Conservation (phyloP, 1,139 yeast genomes). For the Sugiyamaella novakii region DNA sequence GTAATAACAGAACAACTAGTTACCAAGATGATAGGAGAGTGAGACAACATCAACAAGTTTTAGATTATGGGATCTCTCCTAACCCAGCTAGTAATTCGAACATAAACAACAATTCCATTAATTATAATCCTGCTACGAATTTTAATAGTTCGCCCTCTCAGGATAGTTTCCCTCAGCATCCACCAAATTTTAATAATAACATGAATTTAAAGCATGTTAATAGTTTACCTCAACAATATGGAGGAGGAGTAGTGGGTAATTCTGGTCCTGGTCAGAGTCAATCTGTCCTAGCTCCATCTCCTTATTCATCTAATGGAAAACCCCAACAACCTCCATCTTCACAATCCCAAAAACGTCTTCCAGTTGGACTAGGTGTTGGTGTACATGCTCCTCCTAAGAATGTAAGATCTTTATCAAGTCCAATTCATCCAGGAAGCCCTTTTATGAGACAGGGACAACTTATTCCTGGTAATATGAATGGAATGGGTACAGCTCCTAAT, state of each 20-base stretch:
- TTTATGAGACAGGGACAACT: constrained; percentile 11
- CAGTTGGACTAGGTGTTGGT: constrained; percentile 20
- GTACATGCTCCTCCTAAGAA: constrained; percentile 20
- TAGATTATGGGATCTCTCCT: constrained; percentile 13
- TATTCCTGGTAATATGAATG: not conserved
- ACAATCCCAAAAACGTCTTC: constrained; percentile 17
- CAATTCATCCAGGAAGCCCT: constrained; percentile 19
- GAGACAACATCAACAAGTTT: constrained; percentile 7
- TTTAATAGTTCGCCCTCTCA: constrained; percentile 1
- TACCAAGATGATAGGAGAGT: constrained; percentile 7
- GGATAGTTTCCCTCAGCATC: not conserved
- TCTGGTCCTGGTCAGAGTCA: constrained; percentile 1
- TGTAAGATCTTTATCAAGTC: constrained; percentile 20
- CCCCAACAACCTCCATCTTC: constrained; percentile 21
- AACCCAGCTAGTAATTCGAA: constrained; percentile 1
- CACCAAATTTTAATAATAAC: not conserved
- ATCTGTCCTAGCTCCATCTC: constrained; percentile 7
- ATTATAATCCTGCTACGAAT: constrained; percentile 1
- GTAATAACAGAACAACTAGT: not conserved
- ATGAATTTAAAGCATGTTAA: constrained; percentile 4
- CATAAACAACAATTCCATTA: constrained; percentile 10
- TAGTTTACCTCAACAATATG: constrained; percentile 5
- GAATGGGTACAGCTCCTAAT: not conserved
- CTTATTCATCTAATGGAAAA: constrained; percentile 13
- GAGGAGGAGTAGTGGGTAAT: not conserved